These are phyloP conservation scores for Rhodotorula kratochvilovae DNA, from an alignment of 768 basidiomycete species.

Conservation along the genomic window DNA sequence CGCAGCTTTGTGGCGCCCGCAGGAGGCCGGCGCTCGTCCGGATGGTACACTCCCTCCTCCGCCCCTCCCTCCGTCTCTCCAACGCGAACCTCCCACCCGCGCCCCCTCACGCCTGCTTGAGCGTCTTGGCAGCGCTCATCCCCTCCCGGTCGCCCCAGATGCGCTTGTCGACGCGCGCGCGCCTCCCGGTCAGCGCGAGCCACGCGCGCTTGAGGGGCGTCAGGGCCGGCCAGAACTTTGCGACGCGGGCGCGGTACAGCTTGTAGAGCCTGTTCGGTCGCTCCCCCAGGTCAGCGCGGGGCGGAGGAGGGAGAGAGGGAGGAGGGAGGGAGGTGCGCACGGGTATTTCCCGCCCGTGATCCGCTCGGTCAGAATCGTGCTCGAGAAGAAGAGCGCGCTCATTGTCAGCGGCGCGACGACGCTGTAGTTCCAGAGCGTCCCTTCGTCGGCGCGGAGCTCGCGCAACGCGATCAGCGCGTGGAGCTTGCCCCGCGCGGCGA, in stretches of 20 bases:
- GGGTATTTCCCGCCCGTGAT: slow-evolving; percentile 74
- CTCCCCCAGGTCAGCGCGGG: no score
- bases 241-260: slow-evolving; percentile 71
- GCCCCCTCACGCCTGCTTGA: slow-evolving; percentile 11
- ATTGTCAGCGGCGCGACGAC: slow-evolving; percentile 61
- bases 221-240: slow-evolving; percentile 63
- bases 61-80: no score
- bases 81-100: no score
- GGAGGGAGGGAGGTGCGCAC: slow-evolving; percentile 10
- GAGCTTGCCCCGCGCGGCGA: background rate
- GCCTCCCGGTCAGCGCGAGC: slow-evolving; percentile 47
- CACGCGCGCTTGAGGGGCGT: slow-evolving; percentile 54
- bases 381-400: slow-evolving; percentile 67
- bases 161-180: slow-evolving; percentile 49
- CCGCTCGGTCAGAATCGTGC: slow-evolving; percentile 72
- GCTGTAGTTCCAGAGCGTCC: slow-evolving; percentile 38
- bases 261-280: slow-evolving; percentile 53
- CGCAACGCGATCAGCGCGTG: slow-evolving; percentile 34
- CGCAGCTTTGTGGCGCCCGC: no score
- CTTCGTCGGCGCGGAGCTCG: slow-evolving; percentile 43
- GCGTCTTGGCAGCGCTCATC: slow-evolving; percentile 4
- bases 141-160: slow-evolving; percentile 50
- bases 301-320: no score
- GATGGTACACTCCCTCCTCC: no score
- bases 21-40: no score